phyloP scores from a whole-genome alignment of 2,329 filamentous ascomycete genomes.

The Beauveria asiatica region DNA sequence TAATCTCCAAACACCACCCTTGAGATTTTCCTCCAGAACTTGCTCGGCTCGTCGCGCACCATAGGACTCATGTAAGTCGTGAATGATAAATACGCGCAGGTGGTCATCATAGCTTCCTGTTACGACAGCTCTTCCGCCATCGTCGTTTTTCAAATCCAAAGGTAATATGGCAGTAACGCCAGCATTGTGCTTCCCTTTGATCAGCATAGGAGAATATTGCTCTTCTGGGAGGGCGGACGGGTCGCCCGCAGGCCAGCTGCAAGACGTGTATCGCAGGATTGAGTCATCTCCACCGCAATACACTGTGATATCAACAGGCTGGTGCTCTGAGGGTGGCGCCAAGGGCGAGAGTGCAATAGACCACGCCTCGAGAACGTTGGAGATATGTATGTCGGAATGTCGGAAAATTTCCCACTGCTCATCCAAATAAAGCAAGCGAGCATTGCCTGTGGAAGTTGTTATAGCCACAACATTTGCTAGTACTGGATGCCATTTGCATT shows the following conservation, averaged over 20 bases:
- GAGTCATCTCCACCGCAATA: slow-evolving; percentile 74
- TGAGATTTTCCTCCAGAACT: slow-evolving; percentile 59
- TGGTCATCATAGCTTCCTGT: slow-evolving; percentile 91
- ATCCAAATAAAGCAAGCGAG: slow-evolving; percentile 45
- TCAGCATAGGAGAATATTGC: slow-evolving; percentile 20
- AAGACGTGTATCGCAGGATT: slow-evolving; percentile 41
- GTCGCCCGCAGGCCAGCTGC: slow-evolving; percentile 14
- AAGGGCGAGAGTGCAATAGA: slow-evolving; percentile 51
- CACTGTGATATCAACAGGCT: slow-evolving; percentile 30
- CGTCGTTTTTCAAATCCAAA: slow-evolving; percentile 34
- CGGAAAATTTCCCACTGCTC: slow-evolving; percentile 30
- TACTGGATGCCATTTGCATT: slow-evolving; percentile 63
- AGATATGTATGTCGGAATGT: slow-evolving; percentile 31
- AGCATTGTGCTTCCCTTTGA: slow-evolving; percentile 56
- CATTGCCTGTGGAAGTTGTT: slow-evolving; percentile 61
- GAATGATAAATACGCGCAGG: slow-evolving; percentile 57
- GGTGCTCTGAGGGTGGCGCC: slow-evolving; percentile 10
- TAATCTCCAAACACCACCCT: slow-evolving; percentile 79
- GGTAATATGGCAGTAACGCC: slow-evolving; percentile 85
- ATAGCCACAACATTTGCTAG: slow-evolving; percentile 50
- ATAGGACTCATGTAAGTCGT: slow-evolving; percentile 32
- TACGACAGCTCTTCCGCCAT: slow-evolving; percentile 51
- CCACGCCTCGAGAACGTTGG: slow-evolving; percentile 64
- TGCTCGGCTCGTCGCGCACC: slow-evolving; percentile 36
- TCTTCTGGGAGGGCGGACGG: slow-evolving; percentile 12